Evolutionary conservation across 805 yeast species (phyloP), one percentile per base, ranked within the genome.

Genomic region (Wickerhamomyces alni): DNA sequence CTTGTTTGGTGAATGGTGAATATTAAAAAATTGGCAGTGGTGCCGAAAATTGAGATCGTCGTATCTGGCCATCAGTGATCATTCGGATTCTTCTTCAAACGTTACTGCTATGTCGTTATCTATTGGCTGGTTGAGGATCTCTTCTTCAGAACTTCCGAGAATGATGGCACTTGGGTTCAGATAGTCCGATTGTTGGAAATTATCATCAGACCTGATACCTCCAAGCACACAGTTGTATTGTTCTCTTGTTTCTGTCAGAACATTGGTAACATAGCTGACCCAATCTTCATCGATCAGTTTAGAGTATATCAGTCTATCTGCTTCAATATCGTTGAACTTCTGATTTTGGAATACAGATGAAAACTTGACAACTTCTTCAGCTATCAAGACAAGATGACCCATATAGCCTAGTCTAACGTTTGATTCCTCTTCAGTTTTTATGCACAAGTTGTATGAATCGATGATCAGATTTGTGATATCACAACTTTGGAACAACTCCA

Each of bases 321-420:
- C 41, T 26, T 46, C 52, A 13, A 38, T 11, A 36, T 55, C 57
- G 19, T 52, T 51, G 33, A 55, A 47, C 26, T 52, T 54, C n/a
- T 46, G 40, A 25, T 36, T 46, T 34, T 55, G 59, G 41, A 54
- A 57, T 28, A 40, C 69, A 5, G 68, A 64, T 5, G 69, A 59
- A 57, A 93, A 93, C 61, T 93, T 93, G 33, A 89, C 96, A 35
- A 93, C 93, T 59, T 93, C 99, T 59, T 93, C 99, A 33, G 96
- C 89, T 38, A 93, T 87, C 30, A 93, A 67, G 4, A 95, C 87
- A 44, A 93, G 63, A 59, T 93, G 99, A 19, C 99, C 99, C 89
- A 91, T 89, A 58, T 91, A 93, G 0, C 99, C 99, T 17, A 93
- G 75, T 40, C 97, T 69, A 12, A 87, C 74, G 13, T 77, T 77